Percentiles rank a stretch among this genome's conserved stretches.
These are phyloP conservation scores for Peniophora sp. DNA, from an alignment of 1,284 basidiomycete genomes.

Conservation along the genomic window DNA sequence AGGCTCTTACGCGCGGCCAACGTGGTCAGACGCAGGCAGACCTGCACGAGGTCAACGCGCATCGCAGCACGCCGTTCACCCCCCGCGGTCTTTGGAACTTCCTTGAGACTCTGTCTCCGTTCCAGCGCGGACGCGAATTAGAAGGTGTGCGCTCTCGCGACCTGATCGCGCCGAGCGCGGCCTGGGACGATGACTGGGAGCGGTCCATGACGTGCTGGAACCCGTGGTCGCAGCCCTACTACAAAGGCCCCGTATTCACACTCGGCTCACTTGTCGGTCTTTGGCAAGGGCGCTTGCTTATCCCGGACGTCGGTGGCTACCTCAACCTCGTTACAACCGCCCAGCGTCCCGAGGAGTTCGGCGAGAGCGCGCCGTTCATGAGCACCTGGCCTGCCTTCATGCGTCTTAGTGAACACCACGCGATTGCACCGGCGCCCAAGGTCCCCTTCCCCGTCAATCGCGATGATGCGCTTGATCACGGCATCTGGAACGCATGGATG, in stretches of 20 bases:
- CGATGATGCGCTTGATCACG: slow-evolving; percentile 29
- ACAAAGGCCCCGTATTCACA: slow-evolving; percentile 39
- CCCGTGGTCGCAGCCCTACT: slow-evolving; percentile 26
- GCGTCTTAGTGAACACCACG: slow-evolving; percentile 48
- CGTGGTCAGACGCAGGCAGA: slow-evolving; percentile 49
- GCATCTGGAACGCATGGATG: slow-evolving; percentile 51
- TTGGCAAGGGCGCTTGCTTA: slow-evolving; percentile 51
- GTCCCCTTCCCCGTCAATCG: slow-evolving; percentile 15
- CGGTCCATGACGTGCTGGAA: slow-evolving; percentile 43
- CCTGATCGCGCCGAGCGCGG: slow-evolving; percentile 25
- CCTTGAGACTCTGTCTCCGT: slow-evolving; percentile 21
- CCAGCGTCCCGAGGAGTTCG: slow-evolving; percentile 25
- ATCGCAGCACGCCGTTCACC: slow-evolving; percentile 24
- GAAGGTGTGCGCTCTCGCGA: slow-evolving; percentile 18
- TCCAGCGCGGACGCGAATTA: slow-evolving; percentile 18
- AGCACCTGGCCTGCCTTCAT: slow-evolving; percentile 42
- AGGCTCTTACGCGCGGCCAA: slow-evolving; percentile 25
- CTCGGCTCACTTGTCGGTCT: slow-evolving; percentile 44
- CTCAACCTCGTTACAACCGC: slow-evolving; percentile 22
- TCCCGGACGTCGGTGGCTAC: slow-evolving; percentile 26
- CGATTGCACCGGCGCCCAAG: slow-evolving; percentile 31
- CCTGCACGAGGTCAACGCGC: slow-evolving; percentile 47
- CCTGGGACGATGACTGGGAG: slow-evolving; percentile 57
- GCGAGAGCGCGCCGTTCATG: slow-evolving; percentile 26
- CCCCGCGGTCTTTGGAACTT: slow-evolving; percentile 31